Evolutionary conservation across 148 eudicot genomes (phyloP), one percentile per base, ranked within the genome.

Genomic region (Limonium bicolor): DNA sequence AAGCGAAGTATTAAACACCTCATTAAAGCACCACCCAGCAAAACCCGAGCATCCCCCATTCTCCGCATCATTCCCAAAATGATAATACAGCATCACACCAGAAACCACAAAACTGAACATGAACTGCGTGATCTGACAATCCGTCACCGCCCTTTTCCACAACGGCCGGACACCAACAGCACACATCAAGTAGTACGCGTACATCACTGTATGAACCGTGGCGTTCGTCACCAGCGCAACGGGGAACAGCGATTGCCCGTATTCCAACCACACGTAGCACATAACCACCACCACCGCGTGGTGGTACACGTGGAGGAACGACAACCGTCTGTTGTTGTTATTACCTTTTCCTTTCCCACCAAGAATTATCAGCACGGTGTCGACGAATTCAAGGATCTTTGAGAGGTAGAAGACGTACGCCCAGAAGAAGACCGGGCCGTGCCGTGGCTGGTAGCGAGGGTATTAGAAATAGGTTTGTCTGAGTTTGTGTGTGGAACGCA

Each of bases 291-390:
- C 97, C 17, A 62, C 66, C 0, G 86, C 60, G 58, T 88, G 97
- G 54, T 88, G 97, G 78, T 88, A 88, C 14, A 88, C 94, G 63
- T 88, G 97, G 65, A 88, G 79, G 63, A 88, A 80, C 1, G 97
- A 67, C 11, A 88, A 66, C 49, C 94, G 64, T 25, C 62, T 18
- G 21, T 29, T 14, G 48, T 65, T 52, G n/a, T n/a, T n/a, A n/a
- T n/a, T n/a, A n/a, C n/a, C n/a, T n/a, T n/a, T n/a, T n/a, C n/a
- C n/a, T n/a, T n/a, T n/a, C 3, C 72, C 65, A 20, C 59, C 53
- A 0, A 87, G 27, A 22, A 87, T 42, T 51, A 83, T 88, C 0
- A 80, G 21, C 4, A 77, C 42, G 1, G 97, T 88, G 64, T 88
- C 97, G 21, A 70, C 0, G 58, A 88, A 74, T 27, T 88, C 97